Evolutionary conservation across 352 stramenopile genomes (phyloP), one percentile per base, ranked within the genome.

Genomic region (Blastocystis sp.): DNA sequence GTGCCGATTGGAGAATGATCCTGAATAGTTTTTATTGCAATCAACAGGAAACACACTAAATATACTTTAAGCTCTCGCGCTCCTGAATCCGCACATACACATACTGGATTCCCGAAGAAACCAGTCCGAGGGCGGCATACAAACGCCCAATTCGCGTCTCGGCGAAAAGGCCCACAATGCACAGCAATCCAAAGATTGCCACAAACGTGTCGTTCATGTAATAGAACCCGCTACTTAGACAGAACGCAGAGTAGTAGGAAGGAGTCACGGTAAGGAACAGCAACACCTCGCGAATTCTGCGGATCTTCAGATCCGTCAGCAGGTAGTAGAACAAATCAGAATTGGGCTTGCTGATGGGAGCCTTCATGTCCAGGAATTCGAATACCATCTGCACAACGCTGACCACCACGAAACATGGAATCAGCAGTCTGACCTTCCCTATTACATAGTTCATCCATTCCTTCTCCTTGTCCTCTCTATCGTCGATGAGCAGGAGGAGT

Each of bases 11-110:
- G 17, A 77, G 62, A 28, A 11, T 0, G n/a, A 28, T 76, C 19
- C 10, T 56, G 59, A n/a, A 48, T 56, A 21, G 65, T 43, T 56
- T 61, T 7, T 56, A 38, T n/a, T 23, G 10, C 14, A 28, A 61
- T 2, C 19, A 79, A 79, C 28, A 45, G 40, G 11, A 79, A 5
- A 43, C 43, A 64, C 28, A 84, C 74, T 84, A 84, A 84, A 84
- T 84, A 62, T 84, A 84, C 53, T 84, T 84, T 9, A 69, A 48
- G 43, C 74, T 84, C 56, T 84, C 74, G 11, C 60, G 23, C 43
- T 84, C 74, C 56, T 84, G 65, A 23, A 56, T 34, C 17, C 48
- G 28, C 21, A 84, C 52, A 52, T 70, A 84, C 5, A 84, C 9
- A 21, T 59, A 67, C 17, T 84, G 74, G 9, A 84, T 23, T 14